Percentiles rank a stretch among this genome's conserved stretches.
Conservation (phyloP, 352 stramenopile genomes). For the Pythium rishiriense region DNA sequence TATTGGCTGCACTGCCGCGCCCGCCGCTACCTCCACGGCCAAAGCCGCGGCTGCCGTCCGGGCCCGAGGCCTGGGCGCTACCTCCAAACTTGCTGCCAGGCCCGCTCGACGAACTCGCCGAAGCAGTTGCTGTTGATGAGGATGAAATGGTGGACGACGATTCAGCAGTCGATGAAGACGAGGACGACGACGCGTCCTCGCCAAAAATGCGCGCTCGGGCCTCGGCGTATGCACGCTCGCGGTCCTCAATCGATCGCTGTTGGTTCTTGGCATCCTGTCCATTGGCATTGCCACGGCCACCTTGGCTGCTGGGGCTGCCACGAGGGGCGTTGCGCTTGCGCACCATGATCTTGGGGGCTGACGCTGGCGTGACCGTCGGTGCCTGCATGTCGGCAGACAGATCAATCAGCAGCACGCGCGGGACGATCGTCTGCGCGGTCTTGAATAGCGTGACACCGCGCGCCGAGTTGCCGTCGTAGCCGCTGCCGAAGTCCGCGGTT, state of each 20-base stretch:
- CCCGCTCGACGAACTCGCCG: not conserved
- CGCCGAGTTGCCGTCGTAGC: conserved; percentile 63
- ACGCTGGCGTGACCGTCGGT: conserved; percentile 62
- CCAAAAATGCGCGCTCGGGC: conserved; percentile 94
- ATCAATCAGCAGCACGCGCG: conserved; percentile 86
- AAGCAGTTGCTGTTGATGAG: conserved; percentile 2
- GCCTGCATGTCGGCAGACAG: conserved; percentile 75
- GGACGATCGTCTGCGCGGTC: conserved; percentile 73
- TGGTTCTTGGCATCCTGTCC: conserved; percentile 38
- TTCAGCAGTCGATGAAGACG: conserved; percentile 23
- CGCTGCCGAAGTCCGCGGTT: conserved; percentile 65
- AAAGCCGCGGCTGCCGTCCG: conserved; percentile 44
- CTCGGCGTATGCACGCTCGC: conserved; percentile 93
- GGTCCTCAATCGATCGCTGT: conserved; percentile 87
- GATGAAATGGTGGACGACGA: not conserved
- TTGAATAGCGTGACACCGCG: conserved; percentile 91
- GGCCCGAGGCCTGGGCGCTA: conserved; percentile 51
- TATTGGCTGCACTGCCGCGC: not conserved
- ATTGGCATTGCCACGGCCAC: conserved; percentile 30
- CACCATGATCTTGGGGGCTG: conserved; percentile 92
- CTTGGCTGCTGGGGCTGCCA: conserved; percentile 33
- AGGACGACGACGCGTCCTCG: conserved; percentile 42
- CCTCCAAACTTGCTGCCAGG: conserved; percentile 21
- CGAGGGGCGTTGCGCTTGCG: conserved; percentile 56
- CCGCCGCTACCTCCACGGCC: conserved; percentile 2